Evolutionary conservation across 106 monocot species (phyloP), one percentile per base, ranked within the genome.

Genomic region (Ottelia alismoides): DNA sequence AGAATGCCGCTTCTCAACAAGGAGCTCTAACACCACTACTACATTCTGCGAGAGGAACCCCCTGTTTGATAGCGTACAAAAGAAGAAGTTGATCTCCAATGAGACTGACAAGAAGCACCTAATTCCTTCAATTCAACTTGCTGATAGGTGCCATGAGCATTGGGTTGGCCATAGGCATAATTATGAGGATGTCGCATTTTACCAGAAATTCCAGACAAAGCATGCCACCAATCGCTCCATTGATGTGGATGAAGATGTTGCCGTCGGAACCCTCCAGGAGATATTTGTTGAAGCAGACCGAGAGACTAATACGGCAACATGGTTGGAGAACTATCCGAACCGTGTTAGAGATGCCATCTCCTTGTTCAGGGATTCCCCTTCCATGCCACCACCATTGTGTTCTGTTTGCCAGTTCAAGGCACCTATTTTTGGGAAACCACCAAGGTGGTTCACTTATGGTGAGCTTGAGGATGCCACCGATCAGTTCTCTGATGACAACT

Each of bases 371-470:
- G 63, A 47, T 44, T 59, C 64, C 14, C 72, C 72, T 20, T 67
- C 67, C 52, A 45, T 55, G 1, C 78, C 78, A 2, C 78, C 78
- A 29, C 74, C 78, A 16, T 65, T 78, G 25, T 84, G 84, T 65
- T 75, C 84, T 2, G 14, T 72, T 20, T 84, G 84, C 68, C 63
- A 61, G 49, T 57, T 72, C 57, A 84, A 79, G 69, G 61, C 75
- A 22, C 78, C 84, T 0, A 53, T 62, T 3, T 79, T 79, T 28
- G 79, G 84, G 6, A 78, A 76, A 51, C 75, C 78, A 25, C 75
- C 79, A 20, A 55, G 72, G 31, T 65, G 61, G 59, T 84, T 79
- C 54, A 60, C 35, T 28, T 73, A 76, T 48, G 31, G 28, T 5
- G 72, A 84, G 54, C 69, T 84, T 20, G 75, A 79, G 51, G 64